A percentile compares a stretch with the other conserved stretches of the same genome.
Evolutionary conservation across 805 yeast species (phyloP).

Genomic region (Groenewaldozyma salmanticensis): DNA sequence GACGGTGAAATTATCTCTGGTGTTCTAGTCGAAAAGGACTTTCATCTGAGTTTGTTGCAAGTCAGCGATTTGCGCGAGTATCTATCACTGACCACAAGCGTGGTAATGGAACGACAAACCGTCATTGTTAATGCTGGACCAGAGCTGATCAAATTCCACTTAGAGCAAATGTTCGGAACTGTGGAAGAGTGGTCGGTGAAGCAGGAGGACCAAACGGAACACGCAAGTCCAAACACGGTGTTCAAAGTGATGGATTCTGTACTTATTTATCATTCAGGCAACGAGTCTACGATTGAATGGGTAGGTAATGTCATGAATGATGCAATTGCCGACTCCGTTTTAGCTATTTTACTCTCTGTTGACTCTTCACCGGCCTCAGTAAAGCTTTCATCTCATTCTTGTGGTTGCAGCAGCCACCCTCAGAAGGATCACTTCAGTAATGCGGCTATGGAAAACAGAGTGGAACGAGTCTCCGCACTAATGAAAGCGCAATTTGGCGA

Average conservation of each 20-base stretch:
- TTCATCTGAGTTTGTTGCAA: constrained; percentile 73
- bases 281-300: constrained; percentile 74
- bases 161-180: constrained; percentile 91
- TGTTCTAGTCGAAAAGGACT: constrained; percentile 82
- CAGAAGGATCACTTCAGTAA: constrained; percentile 16
- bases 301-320: constrained; percentile 81
- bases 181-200: constrained; percentile 45
- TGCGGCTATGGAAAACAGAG: constrained; percentile 3
- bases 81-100: constrained; percentile 76
- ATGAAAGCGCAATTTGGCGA: constrained; percentile 86
- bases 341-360: constrained; percentile 82
- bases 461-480: constrained; percentile 49
- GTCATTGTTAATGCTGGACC: constrained; percentile 72
- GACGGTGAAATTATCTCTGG: constrained; percentile 56
- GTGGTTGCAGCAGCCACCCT: constrained; percentile 33
- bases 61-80: constrained; percentile 83
- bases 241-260: constrained; percentile 58
- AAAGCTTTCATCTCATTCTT: constrained; percentile 60
- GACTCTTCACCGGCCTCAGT: constrained; percentile 95
- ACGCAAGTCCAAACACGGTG: background rate
- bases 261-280: constrained; percentile 38
- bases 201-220: constrained; percentile 3
- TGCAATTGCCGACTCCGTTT: constrained; percentile 86
- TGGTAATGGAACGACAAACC: constrained; percentile 72
- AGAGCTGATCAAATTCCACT: constrained; percentile 77